A percentile compares a stretch with the other conserved stretches of the same genome.
Evolutionary conservation across 257 asterid species (phyloP).

Genomic region (Fraxinus quadrangulata): DNA sequence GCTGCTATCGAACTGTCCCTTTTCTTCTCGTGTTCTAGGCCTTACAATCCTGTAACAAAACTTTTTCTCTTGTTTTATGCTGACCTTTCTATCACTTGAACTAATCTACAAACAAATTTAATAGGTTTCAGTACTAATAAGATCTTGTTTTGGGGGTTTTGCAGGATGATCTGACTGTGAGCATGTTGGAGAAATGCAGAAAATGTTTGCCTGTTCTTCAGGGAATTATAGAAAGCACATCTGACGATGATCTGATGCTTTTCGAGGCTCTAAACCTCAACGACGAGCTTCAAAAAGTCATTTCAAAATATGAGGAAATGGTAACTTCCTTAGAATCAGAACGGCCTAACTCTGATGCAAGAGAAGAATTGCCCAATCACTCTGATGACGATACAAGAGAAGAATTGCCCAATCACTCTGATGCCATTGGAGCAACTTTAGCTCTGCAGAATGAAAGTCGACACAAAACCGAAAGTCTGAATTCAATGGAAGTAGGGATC

Average conservation of each 20-base stretch:
- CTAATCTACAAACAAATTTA: neutral
- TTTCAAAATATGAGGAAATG: conserved; percentile 57
- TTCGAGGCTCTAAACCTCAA: conserved; percentile 86
- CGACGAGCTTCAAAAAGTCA: conserved; percentile 73
- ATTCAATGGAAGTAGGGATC: conserved; percentile 28
- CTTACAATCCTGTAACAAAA: neutral
- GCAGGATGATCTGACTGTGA: conserved; percentile 76
- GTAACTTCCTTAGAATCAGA: conserved; percentile 48
- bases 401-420: conserved; percentile 36
- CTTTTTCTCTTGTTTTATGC: neutral
- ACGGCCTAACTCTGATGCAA: conserved; percentile 26
- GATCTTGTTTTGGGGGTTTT: conserved; percentile 1
- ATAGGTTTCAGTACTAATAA: neutral
- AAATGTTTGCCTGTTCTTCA: conserved; percentile 63
- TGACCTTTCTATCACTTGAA: neutral
- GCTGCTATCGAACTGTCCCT: neutral
- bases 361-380: conserved; percentile 31
- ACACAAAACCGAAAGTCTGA: conserved; percentile 30
- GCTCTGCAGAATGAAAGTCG: conserved; percentile 25
- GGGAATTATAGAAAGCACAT: conserved; percentile 72
- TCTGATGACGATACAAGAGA: conserved; percentile 30
- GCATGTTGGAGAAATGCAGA: conserved; percentile 80
- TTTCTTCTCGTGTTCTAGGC: neutral
- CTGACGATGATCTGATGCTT: conserved; percentile 78
- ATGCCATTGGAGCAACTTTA: conserved; percentile 26